Evolutionary conservation across 176 grass and related monocot genomes (phyloP), one percentile per base, ranked within the genome.

Genomic region (Musa beccarii): DNA sequence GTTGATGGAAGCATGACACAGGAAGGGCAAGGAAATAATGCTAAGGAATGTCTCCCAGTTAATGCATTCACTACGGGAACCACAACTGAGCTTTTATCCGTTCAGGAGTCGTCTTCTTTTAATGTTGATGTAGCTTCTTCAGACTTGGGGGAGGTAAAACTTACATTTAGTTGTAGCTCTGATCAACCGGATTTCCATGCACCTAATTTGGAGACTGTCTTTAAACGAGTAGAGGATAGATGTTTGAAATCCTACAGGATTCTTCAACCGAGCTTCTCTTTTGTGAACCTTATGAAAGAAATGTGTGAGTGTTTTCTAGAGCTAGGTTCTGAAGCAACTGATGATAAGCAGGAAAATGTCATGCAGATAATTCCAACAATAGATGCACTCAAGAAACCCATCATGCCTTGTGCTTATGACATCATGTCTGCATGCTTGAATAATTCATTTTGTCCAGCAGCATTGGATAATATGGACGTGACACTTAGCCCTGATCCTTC

Each of bases 41-140:
- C 66, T 19, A 51, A 68, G 26, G 57, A 61, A 57, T 59, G 71
- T 54, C 70, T 51, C 51, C 73, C 34, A n/a, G 22, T 56, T 2
- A 53, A 11, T 29, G n/a, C 78, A 76, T 70, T 7, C 34, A 70
- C 9, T 2, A 79, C 79, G 73, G 57, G 59, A 66, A 53, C 62
- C 52, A 65, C 49, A 82, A 82, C 75, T 69, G 51, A 59, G 59
- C 28, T 83, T 75, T 13, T 75, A 59, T 74, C 59, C 52, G 81
- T 22, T 17, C 80, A 68, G 16, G 84, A 82, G 22, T 49, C 63
- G 72, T 59, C 81, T 79, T 79, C 81, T 66, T 79, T 72, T 55
- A 75, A 81, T 26, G 52, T 89, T 73, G 84, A 86, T 74, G 78
- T 91, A 69, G 89, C 84, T 83, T 96, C 92, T 28, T 89, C 92